Base-by-base conservation (phyloP, 108 stramenopile species). In the Stephanodiscus minutulus region DNA sequence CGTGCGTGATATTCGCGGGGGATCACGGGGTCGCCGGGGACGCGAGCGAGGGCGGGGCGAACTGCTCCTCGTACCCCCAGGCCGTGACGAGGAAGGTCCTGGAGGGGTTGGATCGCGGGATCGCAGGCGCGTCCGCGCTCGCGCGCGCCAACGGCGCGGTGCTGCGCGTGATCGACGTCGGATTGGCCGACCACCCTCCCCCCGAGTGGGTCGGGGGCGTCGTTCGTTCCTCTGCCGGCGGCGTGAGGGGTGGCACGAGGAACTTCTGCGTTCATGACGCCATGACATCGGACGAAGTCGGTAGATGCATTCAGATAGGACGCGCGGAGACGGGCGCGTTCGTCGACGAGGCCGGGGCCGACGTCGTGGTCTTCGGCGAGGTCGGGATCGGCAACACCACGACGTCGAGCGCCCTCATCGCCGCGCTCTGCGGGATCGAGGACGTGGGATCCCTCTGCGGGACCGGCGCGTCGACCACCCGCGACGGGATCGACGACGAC, bases 381-480 rank as follows among this genome's bases (percentile, higher is more conserved):
- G 83, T 94, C 18, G 93, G 93, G 7, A 94, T 94, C 47, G 91
- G 93, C 9, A 94, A 94, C 61, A 94, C 93, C 11, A 94, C 93
- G 1, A 73, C 86, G 10, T 82, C 88, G 12, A 83, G 88, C 17
- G 73, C 85, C 15, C 56, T 94, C 3, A 65, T 90, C 41, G 83
- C 88, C 17, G 74, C 75, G 6, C 55, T 92, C 37, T 87, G 85
- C 22, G 82, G 79, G 11, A 56, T 64, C 8, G 11, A 11, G 13
- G 50, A 74, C 56, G 66, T 73, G 15, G 60, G 57, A 9, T 35
- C 63, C 9, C 22, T 91, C 2, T 86, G 85, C 64, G 90, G 85
- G 13, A 83, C 76, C 41, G 93, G 93, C n/a, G 87, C 87, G 7
- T 67, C 73, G 49, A 61, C 68, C n/a, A 56, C 76, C 28, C 60